Evolutionary conservation across 176 grass and related monocot genomes (phyloP).

Genomic region (Lolium perenne): DNA sequence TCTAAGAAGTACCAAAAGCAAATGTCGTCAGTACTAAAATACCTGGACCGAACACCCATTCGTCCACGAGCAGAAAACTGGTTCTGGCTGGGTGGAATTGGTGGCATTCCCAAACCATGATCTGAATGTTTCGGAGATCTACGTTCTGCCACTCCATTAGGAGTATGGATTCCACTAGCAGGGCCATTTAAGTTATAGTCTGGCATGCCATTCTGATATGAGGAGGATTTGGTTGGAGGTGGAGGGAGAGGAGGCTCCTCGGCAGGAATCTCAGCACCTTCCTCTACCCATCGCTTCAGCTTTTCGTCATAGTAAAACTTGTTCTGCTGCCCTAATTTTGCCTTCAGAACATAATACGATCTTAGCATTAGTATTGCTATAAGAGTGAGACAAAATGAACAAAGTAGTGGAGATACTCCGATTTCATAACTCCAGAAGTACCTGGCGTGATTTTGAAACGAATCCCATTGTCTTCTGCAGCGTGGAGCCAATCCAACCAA

Average conservation of each 20-base stretch:
- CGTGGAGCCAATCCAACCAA: constrained; percentile 81
- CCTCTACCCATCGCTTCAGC: constrained; percentile 95
- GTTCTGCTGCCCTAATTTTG: constrained; percentile 88
- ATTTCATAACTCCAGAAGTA: constrained; percentile 45
- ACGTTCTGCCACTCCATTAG: constrained; percentile 50
- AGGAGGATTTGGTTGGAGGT: constrained; percentile 68
- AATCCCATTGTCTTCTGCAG: constrained; percentile 87
- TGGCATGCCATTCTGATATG: constrained; percentile 72
- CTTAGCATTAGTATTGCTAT: constrained; percentile 15
- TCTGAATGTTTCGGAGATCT: constrained; percentile 53
- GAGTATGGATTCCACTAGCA: constrained; percentile 42
- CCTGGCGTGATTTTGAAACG: constrained; percentile 84
- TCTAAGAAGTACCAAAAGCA: constrained; percentile 26
- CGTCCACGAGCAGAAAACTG: constrained; percentile 90
- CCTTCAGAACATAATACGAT: constrained; percentile 55
- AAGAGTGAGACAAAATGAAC: neutral
- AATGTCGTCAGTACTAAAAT: neutral
- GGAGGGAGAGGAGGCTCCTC: constrained; percentile 77
- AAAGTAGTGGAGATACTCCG: neutral
- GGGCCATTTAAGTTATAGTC: constrained; percentile 71
- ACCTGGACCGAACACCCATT: constrained; percentile 92
- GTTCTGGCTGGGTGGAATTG: constrained; percentile 85
- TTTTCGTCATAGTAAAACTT: constrained; percentile 98
- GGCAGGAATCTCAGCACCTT: constrained; percentile 74
- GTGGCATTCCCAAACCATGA: constrained; percentile 68